Evolutionary conservation across 192 early-diverging fungal genomes (phyloP).

Genomic region (Backusella sp.): DNA sequence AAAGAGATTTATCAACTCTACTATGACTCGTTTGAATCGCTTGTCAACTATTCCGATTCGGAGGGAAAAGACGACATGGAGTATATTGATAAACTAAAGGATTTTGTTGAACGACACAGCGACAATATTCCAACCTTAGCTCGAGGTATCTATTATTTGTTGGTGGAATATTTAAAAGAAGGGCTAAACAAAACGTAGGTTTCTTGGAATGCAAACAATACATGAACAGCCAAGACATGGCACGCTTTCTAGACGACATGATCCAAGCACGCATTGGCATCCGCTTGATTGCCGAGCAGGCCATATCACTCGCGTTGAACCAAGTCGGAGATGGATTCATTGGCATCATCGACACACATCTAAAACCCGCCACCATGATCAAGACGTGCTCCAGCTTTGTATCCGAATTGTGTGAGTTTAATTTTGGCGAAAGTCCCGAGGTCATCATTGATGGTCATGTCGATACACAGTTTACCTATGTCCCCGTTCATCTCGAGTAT

Average conservation of each 20-base stretch:
- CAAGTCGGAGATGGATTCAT: constrained; percentile 55
- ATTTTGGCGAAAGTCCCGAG: constrained; percentile 82
- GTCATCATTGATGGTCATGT: constrained; percentile 66
- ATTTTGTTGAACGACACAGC: constrained; percentile 72
- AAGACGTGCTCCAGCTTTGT: constrained; percentile 70
- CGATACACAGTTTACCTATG: constrained; percentile 74
- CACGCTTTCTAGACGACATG: constrained; percentile 80
- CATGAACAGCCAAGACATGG: constrained; percentile 68
- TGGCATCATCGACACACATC: constrained; percentile 82
- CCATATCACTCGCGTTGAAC: constrained; percentile 69
- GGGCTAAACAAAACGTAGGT: constrained; percentile 40
- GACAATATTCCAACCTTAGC: constrained; percentile 90
- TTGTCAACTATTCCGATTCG: constrained; percentile 66
- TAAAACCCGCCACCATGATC: constrained; percentile 66
- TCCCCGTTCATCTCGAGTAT: constrained; percentile 92
- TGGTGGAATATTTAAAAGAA: too few relatives aligned
- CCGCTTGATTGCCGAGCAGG: constrained; percentile 91
- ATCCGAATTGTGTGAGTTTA: constrained; percentile 84
- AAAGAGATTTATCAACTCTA: constrained; percentile 81
- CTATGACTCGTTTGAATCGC: constrained; percentile 70
- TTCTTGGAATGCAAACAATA: constrained; percentile 90
- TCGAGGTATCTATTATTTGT: constrained; percentile 48
- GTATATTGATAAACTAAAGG: constrained; percentile 69
- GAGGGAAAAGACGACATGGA: constrained; percentile 52
- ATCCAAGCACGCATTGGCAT: constrained; percentile 92